A percentile compares a stretch with the other conserved stretches of the same genome.
Conservation (phyloP, 2,329 filamentous ascomycete genomes). For the Acephala macrosclerotiorum region DNA sequence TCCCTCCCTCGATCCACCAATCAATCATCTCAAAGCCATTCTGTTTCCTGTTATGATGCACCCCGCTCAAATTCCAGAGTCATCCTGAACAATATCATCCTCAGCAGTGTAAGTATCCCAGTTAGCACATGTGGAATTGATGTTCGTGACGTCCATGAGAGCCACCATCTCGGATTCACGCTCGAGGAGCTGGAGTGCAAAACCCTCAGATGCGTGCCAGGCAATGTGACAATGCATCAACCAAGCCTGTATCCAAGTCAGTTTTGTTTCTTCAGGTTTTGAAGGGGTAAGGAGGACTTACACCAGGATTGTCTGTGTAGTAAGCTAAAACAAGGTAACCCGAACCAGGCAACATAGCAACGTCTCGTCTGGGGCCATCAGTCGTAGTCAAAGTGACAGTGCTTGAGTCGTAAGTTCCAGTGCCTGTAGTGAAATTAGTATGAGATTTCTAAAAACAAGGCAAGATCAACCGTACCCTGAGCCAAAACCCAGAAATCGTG, state of each 20-base stretch:
- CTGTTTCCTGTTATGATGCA: not conserved
- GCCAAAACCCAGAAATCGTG: slow-evolving; percentile 57
- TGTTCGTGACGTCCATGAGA: slow-evolving; percentile 12
- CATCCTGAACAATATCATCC: slow-evolving; percentile 1
- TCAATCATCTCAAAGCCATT: too few species aligned
- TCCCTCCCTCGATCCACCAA: too few species aligned
- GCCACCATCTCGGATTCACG: slow-evolving; percentile 14
- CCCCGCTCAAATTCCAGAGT: not conserved
- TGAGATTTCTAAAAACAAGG: slow-evolving; percentile 45
- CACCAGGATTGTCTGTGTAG: slow-evolving; percentile 56
- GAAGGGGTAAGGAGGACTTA: not conserved
- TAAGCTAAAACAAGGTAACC: slow-evolving; percentile 59
- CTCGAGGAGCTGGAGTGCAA: slow-evolving; percentile 32
- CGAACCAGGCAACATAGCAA: slow-evolving; percentile 51
- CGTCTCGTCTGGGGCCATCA: slow-evolving; percentile 59
- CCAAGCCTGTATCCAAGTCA: slow-evolving; percentile 45
- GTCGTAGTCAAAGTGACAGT: slow-evolving; percentile 47
- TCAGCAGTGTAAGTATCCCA: not conserved
- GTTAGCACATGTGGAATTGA: slow-evolving; percentile 12
- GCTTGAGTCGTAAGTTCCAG: slow-evolving; percentile 8
- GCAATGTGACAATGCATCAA: slow-evolving; percentile 56
- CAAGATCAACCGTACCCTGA: too few species aligned
- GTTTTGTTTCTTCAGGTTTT: not conserved
- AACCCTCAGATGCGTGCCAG: slow-evolving; percentile 30
- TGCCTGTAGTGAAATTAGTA: not conserved